Base-by-base conservation (phyloP, 2,329 filamentous ascomycete species). In the Aspergillus udagawae region DNA sequence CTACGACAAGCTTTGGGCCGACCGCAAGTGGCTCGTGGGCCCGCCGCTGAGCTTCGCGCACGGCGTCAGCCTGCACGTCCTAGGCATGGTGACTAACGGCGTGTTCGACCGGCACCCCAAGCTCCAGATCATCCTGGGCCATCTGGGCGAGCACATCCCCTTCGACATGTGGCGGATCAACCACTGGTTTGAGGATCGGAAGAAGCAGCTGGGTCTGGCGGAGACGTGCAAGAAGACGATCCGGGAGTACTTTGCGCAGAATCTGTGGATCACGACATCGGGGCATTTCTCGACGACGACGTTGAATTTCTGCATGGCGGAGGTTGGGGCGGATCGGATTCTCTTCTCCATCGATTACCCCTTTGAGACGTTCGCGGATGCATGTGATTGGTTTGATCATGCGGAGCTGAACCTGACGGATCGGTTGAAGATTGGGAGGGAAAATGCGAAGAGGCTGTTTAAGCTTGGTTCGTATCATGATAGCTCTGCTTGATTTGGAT, bases 21-120 rank as follows among this genome's bases (percentile, higher is more conserved):
- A 85, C 63, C 77, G 84, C 23, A 81, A 81, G 65, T 87, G 80
- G 78, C 79, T 87, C 28, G 73, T 86, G 48, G 85, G 85, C 0
- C 83, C 84, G 1, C 83, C 84, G 0, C 75, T 85, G 6, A 80
- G 76, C 54, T 86, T 86, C 51, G 83, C 83, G 3, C 79, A 85
- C 0, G 84, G 80, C 5, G 83, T 87, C 54, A 81, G 76, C 57
- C 77, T 86, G 0, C 85, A 87, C 66, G 71, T 81, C 0, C 73
- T 87, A 2, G 78, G 79, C 0, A 76, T 81, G 73, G 74, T 80
- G 1, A 80, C 77, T 8, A 80, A 80, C 60, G 79, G 79, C 12
- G 77, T 80, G 4, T 81, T 82, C 53, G 79, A 81, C 61, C 71
- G 78, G 14, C 70, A 77, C 58, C 79, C 79, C 0, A 75, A 75